Evolutionary conservation across 805 yeast genomes (phyloP).

Genomic region (Nakazawaea populi): DNA sequence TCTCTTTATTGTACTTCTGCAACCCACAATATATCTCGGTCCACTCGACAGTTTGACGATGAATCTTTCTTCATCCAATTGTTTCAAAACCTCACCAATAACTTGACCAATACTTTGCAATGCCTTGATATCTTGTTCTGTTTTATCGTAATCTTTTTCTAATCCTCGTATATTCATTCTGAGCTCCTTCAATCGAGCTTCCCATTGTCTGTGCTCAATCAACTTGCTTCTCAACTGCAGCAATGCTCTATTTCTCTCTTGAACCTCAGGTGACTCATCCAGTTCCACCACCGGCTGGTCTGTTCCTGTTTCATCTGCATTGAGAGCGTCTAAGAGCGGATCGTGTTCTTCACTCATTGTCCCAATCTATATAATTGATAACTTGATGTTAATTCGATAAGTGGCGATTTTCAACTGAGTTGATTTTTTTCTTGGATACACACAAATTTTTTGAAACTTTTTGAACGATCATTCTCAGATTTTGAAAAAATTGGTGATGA

Average conservation of each 20-base stretch:
- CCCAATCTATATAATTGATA: background rate
- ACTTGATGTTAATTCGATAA: background rate
- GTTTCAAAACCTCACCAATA: slow-evolving; percentile 94
- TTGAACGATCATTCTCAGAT: no score
- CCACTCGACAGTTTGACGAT: slow-evolving; percentile 97
- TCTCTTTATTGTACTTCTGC: slow-evolving; percentile 86
- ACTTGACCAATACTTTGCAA: slow-evolving; percentile 95
- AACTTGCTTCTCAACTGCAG: slow-evolving; percentile 76
- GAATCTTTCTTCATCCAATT: slow-evolving; percentile 87
- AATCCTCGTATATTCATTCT: slow-evolving; percentile 78
- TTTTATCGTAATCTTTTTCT: slow-evolving; percentile 80
- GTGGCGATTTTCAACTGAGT: slow-evolving; percentile 2
- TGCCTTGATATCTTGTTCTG: slow-evolving; percentile 96
- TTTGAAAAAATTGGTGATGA: background rate
- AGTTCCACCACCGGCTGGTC: slow-evolving; percentile 20
- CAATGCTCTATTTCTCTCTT: slow-evolving; percentile 72
- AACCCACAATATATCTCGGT: slow-evolving; percentile 96
- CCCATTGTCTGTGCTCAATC: slow-evolving; percentile 92
- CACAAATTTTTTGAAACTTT: no score
- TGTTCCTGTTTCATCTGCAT: slow-evolving; percentile 25
- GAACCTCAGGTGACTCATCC: slow-evolving; percentile 23
- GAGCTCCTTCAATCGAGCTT: slow-evolving; percentile 78
- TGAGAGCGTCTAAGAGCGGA: slow-evolving; percentile 69
- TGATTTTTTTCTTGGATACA: background rate
- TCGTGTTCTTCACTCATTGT: slow-evolving; percentile 61